Percentiles rank a stretch among this genome's conserved stretches.
phyloP scores from a whole-genome alignment of 2,329 filamentous ascomycete genomes.

The Simplicillium aogashimaense region DNA sequence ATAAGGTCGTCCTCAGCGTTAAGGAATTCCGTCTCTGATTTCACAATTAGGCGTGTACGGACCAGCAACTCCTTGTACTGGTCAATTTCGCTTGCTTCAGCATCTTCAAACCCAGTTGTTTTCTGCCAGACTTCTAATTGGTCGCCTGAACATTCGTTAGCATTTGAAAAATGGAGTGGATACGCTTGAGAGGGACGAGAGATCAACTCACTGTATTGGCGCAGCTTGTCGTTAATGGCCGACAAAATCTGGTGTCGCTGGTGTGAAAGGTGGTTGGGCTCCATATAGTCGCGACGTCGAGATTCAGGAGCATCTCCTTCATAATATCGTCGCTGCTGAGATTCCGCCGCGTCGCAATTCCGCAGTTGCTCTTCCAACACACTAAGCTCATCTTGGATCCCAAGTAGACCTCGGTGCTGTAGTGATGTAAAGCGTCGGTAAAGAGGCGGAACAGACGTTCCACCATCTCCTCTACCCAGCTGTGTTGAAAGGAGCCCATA shows the following conservation, averaged over 20 bases:
- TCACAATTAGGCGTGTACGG: conserved; percentile 42
- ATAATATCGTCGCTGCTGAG: conserved; percentile 31
- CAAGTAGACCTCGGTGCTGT: conserved; percentile 72
- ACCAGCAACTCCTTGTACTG: conserved; percentile 44
- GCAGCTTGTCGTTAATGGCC: conserved; percentile 54
- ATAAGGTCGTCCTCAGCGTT: conserved; percentile 45
- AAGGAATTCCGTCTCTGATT: conserved; percentile 51
- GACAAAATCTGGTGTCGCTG: conserved; percentile 51
- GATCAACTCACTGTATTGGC: conserved; percentile 51
- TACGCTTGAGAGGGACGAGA: conserved; percentile 2
- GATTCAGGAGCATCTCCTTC: conserved; percentile 46
- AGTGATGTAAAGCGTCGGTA: conserved; percentile 77
- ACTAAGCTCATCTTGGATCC: conserved; percentile 75
- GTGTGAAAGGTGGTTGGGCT: conserved; percentile 47
- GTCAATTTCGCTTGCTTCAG: conserved; percentile 16
- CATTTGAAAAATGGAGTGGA: too few species aligned
- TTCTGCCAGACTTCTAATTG: neutral
- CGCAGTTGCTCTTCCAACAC: conserved; percentile 73
- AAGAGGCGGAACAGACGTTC: conserved; percentile 43
- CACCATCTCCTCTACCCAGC: neutral
- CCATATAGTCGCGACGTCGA: conserved; percentile 43
- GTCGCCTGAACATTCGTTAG: too few species aligned
- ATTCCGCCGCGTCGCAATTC: conserved; percentile 52
- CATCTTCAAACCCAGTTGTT: neutral
- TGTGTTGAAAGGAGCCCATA: neutral